Conservation (phyloP, 441 rosid genomes). For the Daphne laureola region DNA sequence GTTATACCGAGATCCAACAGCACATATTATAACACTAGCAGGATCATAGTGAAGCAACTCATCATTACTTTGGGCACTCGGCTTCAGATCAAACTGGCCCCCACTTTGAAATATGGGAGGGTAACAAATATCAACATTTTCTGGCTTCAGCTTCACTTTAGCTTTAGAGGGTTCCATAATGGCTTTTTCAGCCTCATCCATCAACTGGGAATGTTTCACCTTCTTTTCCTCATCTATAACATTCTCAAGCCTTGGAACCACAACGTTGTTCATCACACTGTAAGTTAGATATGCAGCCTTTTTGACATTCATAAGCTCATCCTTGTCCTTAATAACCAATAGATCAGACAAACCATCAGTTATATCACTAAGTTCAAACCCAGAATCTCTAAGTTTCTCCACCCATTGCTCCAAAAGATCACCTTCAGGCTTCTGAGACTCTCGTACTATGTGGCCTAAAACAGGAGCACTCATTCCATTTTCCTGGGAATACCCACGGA, state of each 20-base stretch:
- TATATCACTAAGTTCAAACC: constrained; percentile 36
- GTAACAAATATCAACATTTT: constrained; percentile 63
- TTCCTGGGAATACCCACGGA: constrained; percentile 24
- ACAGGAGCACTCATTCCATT: constrained; percentile 24
- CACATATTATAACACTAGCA: constrained; percentile 55
- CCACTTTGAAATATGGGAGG: constrained; percentile 77
- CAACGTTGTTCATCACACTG: constrained; percentile 44
- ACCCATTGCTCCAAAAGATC: constrained; percentile 53
- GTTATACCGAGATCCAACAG: constrained; percentile 57
- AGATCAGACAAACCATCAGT: constrained; percentile 52
- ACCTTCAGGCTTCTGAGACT: constrained; percentile 40
- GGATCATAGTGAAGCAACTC: constrained; percentile 52
- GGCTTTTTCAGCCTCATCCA: constrained; percentile 64
- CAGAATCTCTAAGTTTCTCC: constrained; percentile 31
- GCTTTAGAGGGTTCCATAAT: constrained; percentile 64
- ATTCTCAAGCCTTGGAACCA: constrained; percentile 51
- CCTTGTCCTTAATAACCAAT: constrained; percentile 46
- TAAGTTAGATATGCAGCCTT: constrained; percentile 50
- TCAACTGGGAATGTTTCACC: constrained; percentile 44
- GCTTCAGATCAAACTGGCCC: constrained; percentile 55
- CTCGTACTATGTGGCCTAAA: constrained; percentile 45
- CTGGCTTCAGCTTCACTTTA: constrained; percentile 66
- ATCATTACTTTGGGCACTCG: constrained; percentile 58
- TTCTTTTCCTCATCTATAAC: constrained; percentile 68
- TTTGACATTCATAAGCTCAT: constrained; percentile 42